phyloP scores from a whole-genome alignment of 1,284 basidiomycete genomes.

The Fomitopsis betulina region DNA sequence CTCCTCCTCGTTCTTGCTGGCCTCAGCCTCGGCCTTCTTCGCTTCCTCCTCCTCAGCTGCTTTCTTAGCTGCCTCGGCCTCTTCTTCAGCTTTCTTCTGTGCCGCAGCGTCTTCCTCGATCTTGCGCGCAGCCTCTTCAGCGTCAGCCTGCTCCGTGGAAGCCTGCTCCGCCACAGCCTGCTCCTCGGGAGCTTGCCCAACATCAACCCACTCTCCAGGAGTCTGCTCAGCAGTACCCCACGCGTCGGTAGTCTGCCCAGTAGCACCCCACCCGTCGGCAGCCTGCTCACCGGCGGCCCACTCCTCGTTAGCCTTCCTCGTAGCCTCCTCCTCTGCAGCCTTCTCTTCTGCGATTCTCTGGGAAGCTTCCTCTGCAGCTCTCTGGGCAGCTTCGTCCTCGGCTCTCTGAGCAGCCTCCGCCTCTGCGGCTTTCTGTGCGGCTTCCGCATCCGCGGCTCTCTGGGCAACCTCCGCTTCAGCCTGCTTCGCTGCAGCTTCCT shows the following conservation, averaged over 20 bases:
- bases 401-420: neutral
- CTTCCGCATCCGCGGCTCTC: constrained; percentile 9
- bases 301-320: neutral
- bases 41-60: neutral
- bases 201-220: constrained; percentile 12
- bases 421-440: constrained; percentile 6
- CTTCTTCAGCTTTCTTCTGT: neutral
- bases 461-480: constrained; percentile 12
- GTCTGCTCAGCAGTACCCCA: constrained; percentile 5
- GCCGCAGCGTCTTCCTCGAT: neutral
- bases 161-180: neutral
- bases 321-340: neutral
- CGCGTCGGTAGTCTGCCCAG: constrained; percentile 11
- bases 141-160: neutral
- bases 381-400: neutral
- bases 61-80: neutral
- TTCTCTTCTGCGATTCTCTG: constrained; percentile 3
- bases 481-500: constrained; percentile 6
- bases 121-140: neutral
- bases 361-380: neutral
- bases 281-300: neutral
- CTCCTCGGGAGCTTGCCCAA: neutral
- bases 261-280: constrained; percentile 3
- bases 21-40: constrained; percentile 15
- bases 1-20: constrained; percentile 12